phyloP scores from a whole-genome alignment of 176 grass and related monocot species.

The Alopecurus myosuroides region DNA sequence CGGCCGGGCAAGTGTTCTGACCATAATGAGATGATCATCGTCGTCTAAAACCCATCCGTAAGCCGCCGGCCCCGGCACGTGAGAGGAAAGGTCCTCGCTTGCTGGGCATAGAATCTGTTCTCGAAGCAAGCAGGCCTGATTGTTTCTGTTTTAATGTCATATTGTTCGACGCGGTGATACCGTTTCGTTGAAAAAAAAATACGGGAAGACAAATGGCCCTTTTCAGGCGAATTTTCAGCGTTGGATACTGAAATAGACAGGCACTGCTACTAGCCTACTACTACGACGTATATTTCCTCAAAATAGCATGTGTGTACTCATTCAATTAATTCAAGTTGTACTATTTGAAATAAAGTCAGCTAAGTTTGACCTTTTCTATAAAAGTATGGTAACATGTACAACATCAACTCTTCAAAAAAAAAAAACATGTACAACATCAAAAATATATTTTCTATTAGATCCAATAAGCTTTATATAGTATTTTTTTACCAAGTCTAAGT shows the following conservation, averaged over 20 bases:
- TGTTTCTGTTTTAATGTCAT: no score
- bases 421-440: no score
- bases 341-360: no score
- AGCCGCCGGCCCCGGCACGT: background rate
- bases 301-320: background rate
- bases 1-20: background rate
- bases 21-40: background rate
- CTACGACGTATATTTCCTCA: background rate
- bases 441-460: no score
- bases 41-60: background rate
- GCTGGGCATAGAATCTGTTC: background rate
- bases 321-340: background rate
- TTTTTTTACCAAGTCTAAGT: no score
- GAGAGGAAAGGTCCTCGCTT: background rate
- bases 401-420: no score
- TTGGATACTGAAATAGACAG: background rate
- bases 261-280: background rate
- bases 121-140: no score
- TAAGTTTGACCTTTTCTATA: no score
- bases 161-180: background rate
- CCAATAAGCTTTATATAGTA: no score
- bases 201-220: no score
- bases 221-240: background rate
- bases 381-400: no score
- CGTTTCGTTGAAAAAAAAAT: background rate